Conservation (phyloP, 192 early-diverging fungal species). For the Umbelopsis isabellina region DNA sequence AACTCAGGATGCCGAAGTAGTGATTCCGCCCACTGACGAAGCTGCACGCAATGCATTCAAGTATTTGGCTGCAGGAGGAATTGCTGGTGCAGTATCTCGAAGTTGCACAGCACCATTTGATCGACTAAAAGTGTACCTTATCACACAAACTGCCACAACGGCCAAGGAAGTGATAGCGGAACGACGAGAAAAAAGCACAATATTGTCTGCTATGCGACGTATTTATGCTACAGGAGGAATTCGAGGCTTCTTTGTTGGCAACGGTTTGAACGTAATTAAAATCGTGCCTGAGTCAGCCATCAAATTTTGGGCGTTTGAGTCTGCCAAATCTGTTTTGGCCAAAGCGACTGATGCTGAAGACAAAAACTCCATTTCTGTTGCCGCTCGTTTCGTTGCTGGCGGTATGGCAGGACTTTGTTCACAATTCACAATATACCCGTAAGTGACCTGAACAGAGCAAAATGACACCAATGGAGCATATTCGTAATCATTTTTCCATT, state of each 20-base stretch:
- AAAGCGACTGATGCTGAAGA: slow-evolving; percentile 42
- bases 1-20: slow-evolving; percentile 68
- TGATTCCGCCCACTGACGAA: slow-evolving; percentile 58
- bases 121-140: slow-evolving; percentile 67
- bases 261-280: slow-evolving; percentile 77
- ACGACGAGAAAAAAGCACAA: slow-evolving; percentile 39
- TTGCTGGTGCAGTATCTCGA: slow-evolving; percentile 73
- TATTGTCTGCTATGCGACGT: slow-evolving; percentile 49
- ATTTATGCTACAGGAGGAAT: slow-evolving; percentile 72
- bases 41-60: slow-evolving; percentile 53
- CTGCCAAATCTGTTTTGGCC: slow-evolving; percentile 53
- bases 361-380: slow-evolving; percentile 47
- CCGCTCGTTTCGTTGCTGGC: slow-evolving; percentile 68
- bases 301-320: slow-evolving; percentile 79
- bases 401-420: slow-evolving; percentile 71
- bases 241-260: slow-evolving; percentile 72
- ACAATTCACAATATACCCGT: slow-evolving; percentile 76
- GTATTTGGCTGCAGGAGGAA: slow-evolving; percentile 71
- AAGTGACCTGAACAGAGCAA: not conserved
- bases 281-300: slow-evolving; percentile 78
- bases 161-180: slow-evolving; percentile 30
- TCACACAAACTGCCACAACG: slow-evolving; percentile 43
- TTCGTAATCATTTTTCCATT: not conserved
- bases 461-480: too few relatives aligned
- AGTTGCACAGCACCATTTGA: slow-evolving; percentile 77